These are phyloP conservation scores for Brasenia schreberi DNA, from an alignment of 164 flowering plant species.

Conservation along the genomic window DNA sequence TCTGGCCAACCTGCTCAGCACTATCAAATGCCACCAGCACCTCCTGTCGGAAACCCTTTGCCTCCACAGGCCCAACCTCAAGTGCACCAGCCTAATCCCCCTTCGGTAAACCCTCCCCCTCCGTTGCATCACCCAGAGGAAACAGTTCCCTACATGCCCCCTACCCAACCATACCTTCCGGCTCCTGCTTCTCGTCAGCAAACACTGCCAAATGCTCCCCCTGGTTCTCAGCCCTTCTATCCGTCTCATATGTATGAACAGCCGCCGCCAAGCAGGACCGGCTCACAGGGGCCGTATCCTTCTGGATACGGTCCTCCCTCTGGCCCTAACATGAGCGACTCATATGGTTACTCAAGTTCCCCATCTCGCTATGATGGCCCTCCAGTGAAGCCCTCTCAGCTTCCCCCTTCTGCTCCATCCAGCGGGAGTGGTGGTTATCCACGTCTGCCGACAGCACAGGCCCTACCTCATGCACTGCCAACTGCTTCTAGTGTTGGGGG, in stretches of 20 bases:
- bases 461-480: conserved; percentile 70
- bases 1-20: conserved; percentile 1
- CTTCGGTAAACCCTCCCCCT: conserved; percentile 27
- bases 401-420: conserved; percentile 22
- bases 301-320: conserved; percentile 28
- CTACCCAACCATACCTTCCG: conserved; percentile 35
- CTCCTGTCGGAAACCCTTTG: conserved; percentile 12
- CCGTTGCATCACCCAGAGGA: conserved; percentile 42
- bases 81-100: conserved; percentile 19
- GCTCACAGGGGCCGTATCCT: conserved; percentile 23
- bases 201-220: conserved; percentile 26
- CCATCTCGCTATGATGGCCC: conserved; percentile 37
- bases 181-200: conserved; percentile 24
- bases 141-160: conserved; percentile 42
- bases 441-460: conserved; percentile 74
- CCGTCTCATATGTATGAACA: conserved; percentile 35
- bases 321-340: conserved; percentile 34
- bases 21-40: conserved; percentile 14
- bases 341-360: conserved; percentile 43
- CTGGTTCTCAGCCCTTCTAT: conserved; percentile 41
- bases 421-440: conserved; percentile 58
- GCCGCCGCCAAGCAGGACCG: conserved; percentile 38
- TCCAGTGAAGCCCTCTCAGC: conserved; percentile 33
- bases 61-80: conserved; percentile 41
- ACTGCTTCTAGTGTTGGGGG: conserved; percentile 41